Conservation (phyloP, 176 grass and related monocot species). For the Chloris gayana region DNA sequence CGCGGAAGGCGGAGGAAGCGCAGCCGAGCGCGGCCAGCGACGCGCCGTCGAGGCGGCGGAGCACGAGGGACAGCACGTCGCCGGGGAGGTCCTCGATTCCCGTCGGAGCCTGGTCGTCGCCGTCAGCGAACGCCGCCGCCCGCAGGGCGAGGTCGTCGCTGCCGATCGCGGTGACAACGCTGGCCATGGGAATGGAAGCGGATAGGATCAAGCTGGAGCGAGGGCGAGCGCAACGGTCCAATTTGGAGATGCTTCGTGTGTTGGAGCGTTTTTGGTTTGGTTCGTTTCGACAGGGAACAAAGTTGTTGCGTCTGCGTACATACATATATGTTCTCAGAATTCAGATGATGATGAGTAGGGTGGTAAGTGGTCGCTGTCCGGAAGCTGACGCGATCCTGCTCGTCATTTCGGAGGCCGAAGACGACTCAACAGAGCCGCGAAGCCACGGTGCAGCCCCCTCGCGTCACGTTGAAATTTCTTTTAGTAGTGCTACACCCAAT, state of each 20-base stretch:
- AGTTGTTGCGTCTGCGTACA: too few species aligned
- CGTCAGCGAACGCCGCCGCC: not conserved
- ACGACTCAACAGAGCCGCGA: not conserved
- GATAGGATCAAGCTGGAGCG: not conserved
- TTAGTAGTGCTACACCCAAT: too few species aligned
- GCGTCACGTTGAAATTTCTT: not conserved
- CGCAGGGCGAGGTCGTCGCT: not conserved
- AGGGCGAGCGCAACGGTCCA: too few species aligned
- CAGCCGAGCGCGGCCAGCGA: constrained; percentile 60
- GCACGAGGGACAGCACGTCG: constrained; percentile 61
- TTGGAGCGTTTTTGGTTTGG: not conserved
- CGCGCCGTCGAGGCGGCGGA: constrained; percentile 64
- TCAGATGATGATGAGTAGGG: not conserved
- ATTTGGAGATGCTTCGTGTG: not conserved
- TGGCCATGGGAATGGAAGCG: too few species aligned
- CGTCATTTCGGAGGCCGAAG: not conserved
- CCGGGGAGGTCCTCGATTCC: constrained; percentile 66
- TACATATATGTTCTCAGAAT: not conserved
- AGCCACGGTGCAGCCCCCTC: not conserved
- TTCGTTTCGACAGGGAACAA: not conserved
- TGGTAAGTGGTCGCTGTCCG: not conserved
- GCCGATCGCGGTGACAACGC: not conserved
- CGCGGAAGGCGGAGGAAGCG: constrained; percentile 45
- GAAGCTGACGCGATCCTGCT: not conserved
- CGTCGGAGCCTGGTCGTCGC: not conserved